phyloP scores from a whole-genome alignment of 2,329 filamentous ascomycete species.

The Trichoderma sp. region DNA sequence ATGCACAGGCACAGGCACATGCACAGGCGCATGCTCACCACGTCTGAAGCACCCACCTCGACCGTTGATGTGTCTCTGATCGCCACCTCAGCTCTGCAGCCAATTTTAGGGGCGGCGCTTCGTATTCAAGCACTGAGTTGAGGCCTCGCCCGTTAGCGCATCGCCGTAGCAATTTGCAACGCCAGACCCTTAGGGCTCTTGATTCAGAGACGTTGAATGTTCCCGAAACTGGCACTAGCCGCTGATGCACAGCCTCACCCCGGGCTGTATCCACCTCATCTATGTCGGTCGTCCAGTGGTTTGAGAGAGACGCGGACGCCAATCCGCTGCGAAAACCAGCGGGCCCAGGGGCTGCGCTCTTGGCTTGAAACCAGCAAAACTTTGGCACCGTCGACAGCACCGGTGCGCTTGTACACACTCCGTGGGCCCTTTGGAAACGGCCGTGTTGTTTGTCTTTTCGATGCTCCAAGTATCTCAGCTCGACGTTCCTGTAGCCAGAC shows the following conservation, averaged over 20 bases:
- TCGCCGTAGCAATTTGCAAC: slow-evolving; percentile 2
- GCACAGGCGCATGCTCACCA: neutral
- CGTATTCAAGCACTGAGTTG: neutral
- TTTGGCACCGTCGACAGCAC: neutral
- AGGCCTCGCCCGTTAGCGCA: neutral
- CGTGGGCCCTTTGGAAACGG: neutral
- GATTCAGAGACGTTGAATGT: neutral
- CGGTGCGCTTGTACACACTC: neutral
- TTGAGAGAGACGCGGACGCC: neutral
- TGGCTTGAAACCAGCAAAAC: slow-evolving; percentile 8
- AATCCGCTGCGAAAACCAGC: neutral
- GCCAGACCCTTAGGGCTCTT: neutral
- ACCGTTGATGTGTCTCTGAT: neutral
- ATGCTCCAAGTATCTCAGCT: neutral
- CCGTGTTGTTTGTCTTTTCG: neutral
- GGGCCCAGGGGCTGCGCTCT: slow-evolving; percentile 2
- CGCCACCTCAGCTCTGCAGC: neutral
- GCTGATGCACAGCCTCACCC: slow-evolving; percentile 17
- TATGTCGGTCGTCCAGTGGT: slow-evolving; percentile 12
- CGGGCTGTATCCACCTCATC: slow-evolving; percentile 7
- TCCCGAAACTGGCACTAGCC: slow-evolving; percentile 15
- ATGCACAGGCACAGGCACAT: no score
- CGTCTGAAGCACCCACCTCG: neutral
- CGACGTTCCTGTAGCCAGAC: neutral
- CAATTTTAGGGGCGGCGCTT: slow-evolving; percentile 9